Evolutionary conservation across 2,329 filamentous ascomycete genomes (phyloP).

Genomic region (Calonectria pauciramosa): DNA sequence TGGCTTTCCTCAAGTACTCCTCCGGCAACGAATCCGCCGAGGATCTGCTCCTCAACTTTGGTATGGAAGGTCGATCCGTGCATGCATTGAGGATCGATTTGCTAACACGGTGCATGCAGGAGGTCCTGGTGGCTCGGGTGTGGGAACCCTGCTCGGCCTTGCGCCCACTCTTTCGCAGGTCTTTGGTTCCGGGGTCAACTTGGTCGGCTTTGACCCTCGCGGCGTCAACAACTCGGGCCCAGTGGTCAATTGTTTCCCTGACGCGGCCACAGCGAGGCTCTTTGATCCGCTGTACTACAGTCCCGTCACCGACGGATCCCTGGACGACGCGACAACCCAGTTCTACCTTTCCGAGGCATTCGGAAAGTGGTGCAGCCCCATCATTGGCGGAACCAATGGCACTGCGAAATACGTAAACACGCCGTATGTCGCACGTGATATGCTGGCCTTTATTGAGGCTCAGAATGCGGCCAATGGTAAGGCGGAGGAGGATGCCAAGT

Average conservation of each 20-base stretch:
- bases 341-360: constrained; percentile 22
- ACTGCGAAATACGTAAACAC: constrained; percentile 56
- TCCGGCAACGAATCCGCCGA: constrained; percentile 1
- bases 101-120: background rate
- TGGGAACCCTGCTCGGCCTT: background rate
- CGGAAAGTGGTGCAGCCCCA: constrained; percentile 40
- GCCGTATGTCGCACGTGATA: constrained; percentile 61
- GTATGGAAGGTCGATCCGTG: background rate
- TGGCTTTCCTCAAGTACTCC: background rate
- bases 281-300: constrained; percentile 29
- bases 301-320: constrained; percentile 31
- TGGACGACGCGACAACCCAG: background rate
- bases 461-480: constrained; percentile 53
- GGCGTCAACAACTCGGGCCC: constrained; percentile 56
- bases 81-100: background rate
- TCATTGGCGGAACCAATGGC: constrained; percentile 38
- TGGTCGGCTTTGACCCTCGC: constrained; percentile 53
- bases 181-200: background rate
- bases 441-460: constrained; percentile 61
- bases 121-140: constrained; percentile 2
- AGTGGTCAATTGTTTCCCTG: constrained; percentile 29
- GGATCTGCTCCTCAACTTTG: constrained; percentile 5
- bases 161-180: background rate
- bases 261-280: background rate
- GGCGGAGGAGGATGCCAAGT: constrained; percentile 35